Base-by-base conservation (phyloP, 305 asterid genomes). In the Andrographis paniculata region DNA sequence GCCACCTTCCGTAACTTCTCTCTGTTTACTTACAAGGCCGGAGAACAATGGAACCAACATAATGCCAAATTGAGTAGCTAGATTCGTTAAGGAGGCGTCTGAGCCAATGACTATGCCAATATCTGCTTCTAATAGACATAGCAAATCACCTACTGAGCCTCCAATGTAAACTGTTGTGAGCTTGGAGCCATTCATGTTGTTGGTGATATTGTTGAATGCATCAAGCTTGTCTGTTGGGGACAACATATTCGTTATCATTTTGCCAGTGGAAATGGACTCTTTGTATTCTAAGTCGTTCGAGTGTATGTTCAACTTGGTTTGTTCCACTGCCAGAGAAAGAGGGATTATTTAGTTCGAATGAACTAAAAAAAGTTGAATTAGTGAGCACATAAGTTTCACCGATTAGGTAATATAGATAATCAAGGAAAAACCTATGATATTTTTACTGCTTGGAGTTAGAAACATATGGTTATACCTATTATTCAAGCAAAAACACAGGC, bases 71-170 rank as follows among this genome's bases (percentile, higher is more conserved):
- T 58, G 73, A n/a, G 59, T 66, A 4, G 66, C 91, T 1, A 80
- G 66, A 43, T 39, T 77, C 52, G 28, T 40, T 23, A 80, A 67
- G 62, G 76, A 64, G 46, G 58, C 56, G 38, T 76, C 70, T 59
- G 42, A 50, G 65, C 76, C 86, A 50, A 80, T 67, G 28, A 74
- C 91, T 11, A 80, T 77, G 40, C 91, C 91, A 27, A 80, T 40
- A 53, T 77, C 91, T 24, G 91, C 91, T 66, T 71, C 67, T 47
- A 80, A 71, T 48, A 80, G 56, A 55, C 79, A 77, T 20, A 80
- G 72, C 63, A 80, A 55, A 67, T 80, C 91, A 33, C 91, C 80
- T 21, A 77, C 73, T 2, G 91, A 71, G 53, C 83, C 91, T 59
- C 91, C 91, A 13, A 77, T 62, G 68, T 80, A 80, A 23, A 80